Base-by-base conservation (phyloP, 495 filamentous ascomycete species). In the Penicillium canescens region DNA sequence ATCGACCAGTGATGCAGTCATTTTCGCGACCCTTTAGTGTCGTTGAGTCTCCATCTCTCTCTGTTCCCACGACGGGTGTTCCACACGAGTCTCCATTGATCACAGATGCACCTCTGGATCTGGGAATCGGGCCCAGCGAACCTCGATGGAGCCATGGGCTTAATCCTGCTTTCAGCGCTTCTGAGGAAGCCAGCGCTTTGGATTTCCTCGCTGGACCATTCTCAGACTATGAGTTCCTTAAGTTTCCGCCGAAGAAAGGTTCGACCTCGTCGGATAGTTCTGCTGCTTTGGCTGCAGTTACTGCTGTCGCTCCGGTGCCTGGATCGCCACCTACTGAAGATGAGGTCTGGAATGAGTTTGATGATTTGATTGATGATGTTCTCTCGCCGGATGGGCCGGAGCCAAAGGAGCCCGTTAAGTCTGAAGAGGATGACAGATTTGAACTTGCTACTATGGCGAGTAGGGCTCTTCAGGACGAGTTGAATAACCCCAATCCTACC, bases 301-400 rank as follows among this genome's bases (percentile, higher is more conserved):
- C 81, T 10, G 86, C 87, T 21, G 69, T 88, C 4, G 65, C 87
- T 36, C 88, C 87, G 5, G 65, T 71, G 13, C 74, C 81, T 10
- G 77, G 70, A 26, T 78, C 81, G 7, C 82, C 78, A 7, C 77
- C 84, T 5, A 84, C 75, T 13, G 87, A 92, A 57, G 94, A 98
- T 60, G 94, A 98, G 62, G 80, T 96, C 14, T 98, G 94, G 94
- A 84, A 88, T 36, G 92, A 98, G 67, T 98, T 94, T 57, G 86
- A 97, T 65, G 94, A 98, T 62, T 75, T 96, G 13, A 81, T 97
- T 47, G 89, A 89, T 56, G 83, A 91, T 41, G 83, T 87, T 11
- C 75, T 83, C 13, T 83, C 83, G 0, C 80, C 84, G 12, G 69
- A 76, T 3, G 62, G 66, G 14, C 59, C 69, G n/a, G 57, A 63